Evolutionary conservation across 2,329 filamentous ascomycete genomes (phyloP).

Genomic region (Aspergillus floridensis): DNA sequence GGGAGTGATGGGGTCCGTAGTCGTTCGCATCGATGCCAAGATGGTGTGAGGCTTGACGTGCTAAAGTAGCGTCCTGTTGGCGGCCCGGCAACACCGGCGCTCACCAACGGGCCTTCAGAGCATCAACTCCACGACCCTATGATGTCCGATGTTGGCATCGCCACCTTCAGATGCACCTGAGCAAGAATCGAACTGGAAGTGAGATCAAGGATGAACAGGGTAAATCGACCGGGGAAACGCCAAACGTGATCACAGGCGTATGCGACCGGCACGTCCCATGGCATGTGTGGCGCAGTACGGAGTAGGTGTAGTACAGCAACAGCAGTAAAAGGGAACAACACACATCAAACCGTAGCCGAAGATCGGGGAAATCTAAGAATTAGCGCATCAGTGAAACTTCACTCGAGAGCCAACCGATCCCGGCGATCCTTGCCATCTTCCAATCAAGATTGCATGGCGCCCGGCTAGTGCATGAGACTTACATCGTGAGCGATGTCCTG

Average conservation of each 20-base stretch:
- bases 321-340: slow-evolving; percentile 19
- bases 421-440: slow-evolving; percentile 24
- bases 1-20: neutral
- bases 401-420: slow-evolving; percentile 41
- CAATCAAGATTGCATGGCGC: slow-evolving; percentile 32
- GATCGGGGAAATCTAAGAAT: slow-evolving; percentile 39
- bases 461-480: slow-evolving; percentile 29
- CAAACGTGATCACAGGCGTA: slow-evolving; percentile 37
- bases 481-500: slow-evolving; percentile 40
- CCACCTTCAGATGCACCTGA: neutral
- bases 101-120: neutral
- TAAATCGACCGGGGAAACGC: slow-evolving; percentile 9
- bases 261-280: slow-evolving; percentile 24
- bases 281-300: slow-evolving; percentile 25
- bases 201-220: slow-evolving; percentile 1
- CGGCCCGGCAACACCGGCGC: neutral
- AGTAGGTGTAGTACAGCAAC: neutral
- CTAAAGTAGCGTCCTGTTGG: neutral
- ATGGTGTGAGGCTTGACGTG: slow-evolving; percentile 17
- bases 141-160: neutral
- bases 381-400: slow-evolving; percentile 39
- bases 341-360: slow-evolving; percentile 42
- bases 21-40: slow-evolving; percentile 5
- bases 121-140: neutral
- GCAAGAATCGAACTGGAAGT: neutral